Evolutionary conservation across 352 stramenopile species (phyloP).

Genomic region (Globisporangium paddicum): DNA sequence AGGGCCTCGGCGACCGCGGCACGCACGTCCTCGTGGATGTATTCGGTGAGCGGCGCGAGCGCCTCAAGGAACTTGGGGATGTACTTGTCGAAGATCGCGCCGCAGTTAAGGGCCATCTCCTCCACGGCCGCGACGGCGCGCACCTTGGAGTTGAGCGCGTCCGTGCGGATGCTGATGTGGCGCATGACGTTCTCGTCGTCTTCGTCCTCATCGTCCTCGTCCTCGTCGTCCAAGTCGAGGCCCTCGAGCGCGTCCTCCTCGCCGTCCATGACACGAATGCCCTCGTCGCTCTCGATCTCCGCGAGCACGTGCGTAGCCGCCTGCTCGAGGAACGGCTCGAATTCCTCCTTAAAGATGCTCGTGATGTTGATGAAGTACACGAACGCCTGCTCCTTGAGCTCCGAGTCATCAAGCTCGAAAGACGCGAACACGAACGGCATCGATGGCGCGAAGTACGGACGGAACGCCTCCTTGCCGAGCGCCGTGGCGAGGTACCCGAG

Average conservation of each 20-base stretch:
- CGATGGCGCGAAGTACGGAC: slow-evolving; percentile 91
- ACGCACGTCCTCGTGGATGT: slow-evolving; percentile 87
- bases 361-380: slow-evolving; percentile 98
- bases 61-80: slow-evolving; percentile 81
- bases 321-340: slow-evolving; percentile 90
- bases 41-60: slow-evolving; percentile 74
- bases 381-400: slow-evolving; percentile 98
- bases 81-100: slow-evolving; percentile 72
- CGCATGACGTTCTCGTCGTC: slow-evolving; percentile 60
- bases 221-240: slow-evolving; percentile 77
- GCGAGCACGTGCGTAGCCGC: slow-evolving; percentile 63
- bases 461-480: slow-evolving; percentile 94
- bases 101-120: slow-evolving; percentile 81
- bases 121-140: slow-evolving; percentile 79
- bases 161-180: slow-evolving; percentile 86
- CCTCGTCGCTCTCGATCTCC: slow-evolving; percentile 75
- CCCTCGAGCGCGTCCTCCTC: slow-evolving; percentile 69
- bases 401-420: slow-evolving; percentile 91
- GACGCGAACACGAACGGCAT: slow-evolving; percentile 95
- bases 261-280: slow-evolving; percentile 64
- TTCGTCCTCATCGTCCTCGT: slow-evolving; percentile 68
- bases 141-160: slow-evolving; percentile 83
- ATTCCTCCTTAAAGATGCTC: slow-evolving; percentile 98
- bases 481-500: slow-evolving; percentile 98
- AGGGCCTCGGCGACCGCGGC: slow-evolving; percentile 74